Conservation (phyloP, 1,284 basidiomycete genomes). For the Trichosporon sp. region DNA sequence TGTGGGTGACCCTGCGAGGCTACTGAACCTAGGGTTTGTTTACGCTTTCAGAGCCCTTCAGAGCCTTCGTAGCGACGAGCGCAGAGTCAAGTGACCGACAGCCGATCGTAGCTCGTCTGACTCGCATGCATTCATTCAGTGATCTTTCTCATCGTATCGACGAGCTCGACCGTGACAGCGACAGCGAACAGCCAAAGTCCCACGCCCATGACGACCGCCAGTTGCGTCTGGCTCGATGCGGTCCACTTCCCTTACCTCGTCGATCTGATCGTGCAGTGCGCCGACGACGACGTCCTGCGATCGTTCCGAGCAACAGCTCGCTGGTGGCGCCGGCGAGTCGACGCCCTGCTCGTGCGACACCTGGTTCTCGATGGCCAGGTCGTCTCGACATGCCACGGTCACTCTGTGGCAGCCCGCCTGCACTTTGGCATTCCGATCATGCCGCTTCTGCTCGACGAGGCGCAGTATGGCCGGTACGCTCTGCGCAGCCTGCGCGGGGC, state of each 20-base stretch:
- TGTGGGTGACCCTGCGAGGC: neutral
- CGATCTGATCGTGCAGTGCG: neutral
- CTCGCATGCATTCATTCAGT: neutral
- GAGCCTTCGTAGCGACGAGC: no score
- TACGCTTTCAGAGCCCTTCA: neutral
- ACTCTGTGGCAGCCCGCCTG: neutral
- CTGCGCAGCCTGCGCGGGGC: neutral
- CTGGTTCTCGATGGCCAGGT: neutral
- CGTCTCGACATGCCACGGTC: neutral
- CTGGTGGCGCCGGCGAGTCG: neutral
- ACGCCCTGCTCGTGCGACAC: neutral
- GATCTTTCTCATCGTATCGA: no score
- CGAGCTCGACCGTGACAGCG: neutral
- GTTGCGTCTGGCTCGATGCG: neutral
- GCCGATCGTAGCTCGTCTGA: neutral
- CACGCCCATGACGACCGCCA: neutral
- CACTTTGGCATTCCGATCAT: neutral
- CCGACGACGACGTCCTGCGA: neutral
- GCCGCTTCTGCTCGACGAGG: neutral
- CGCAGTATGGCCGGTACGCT: neutral
- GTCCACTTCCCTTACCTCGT: neutral
- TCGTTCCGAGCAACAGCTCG: neutral
- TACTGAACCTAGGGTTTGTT: neutral
- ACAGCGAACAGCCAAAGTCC: neutral
- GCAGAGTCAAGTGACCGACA: neutral